Conservation (phyloP, 2,329 filamentous ascomycete species). For the Botrytis deweyae region DNA sequence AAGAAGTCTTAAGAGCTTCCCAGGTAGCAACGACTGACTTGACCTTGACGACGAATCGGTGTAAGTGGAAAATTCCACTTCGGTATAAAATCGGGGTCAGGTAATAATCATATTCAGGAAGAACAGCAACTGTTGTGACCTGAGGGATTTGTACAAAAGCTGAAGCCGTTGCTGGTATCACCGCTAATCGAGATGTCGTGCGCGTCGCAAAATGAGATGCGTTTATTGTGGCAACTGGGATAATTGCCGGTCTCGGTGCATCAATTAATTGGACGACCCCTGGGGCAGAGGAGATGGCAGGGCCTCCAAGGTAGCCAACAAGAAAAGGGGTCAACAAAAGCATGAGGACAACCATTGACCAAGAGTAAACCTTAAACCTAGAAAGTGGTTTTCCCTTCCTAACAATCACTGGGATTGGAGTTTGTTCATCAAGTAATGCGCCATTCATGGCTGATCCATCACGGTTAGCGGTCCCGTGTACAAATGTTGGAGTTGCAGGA, state of each 20-base stretch:
- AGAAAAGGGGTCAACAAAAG: neutral
- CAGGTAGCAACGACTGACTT: neutral
- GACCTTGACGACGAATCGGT: neutral
- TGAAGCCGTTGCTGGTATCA: neutral
- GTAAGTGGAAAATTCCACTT: neutral
- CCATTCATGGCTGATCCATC: too few relatives aligned
- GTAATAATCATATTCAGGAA: neutral
- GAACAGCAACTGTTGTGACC: neutral
- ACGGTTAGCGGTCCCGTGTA: too few relatives aligned
- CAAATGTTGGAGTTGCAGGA: too few relatives aligned
- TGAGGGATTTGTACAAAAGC: neutral
- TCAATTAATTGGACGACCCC: neutral
- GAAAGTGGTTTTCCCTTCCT: neutral
- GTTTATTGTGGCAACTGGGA: neutral
- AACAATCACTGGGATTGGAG: neutral
- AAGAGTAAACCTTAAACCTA: neutral
- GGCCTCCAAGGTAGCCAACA: neutral
- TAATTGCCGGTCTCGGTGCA: neutral
- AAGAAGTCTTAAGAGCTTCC: neutral
- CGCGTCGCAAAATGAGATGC: neutral
- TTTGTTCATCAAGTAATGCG: too few relatives aligned
- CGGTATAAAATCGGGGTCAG: neutral
- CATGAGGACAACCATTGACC: neutral
- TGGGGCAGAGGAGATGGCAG: neutral
- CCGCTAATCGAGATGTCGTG: neutral